Base-by-base conservation (phyloP, 2,329 filamentous ascomycete genomes). In the Trichophyton mentagrophytes region DNA sequence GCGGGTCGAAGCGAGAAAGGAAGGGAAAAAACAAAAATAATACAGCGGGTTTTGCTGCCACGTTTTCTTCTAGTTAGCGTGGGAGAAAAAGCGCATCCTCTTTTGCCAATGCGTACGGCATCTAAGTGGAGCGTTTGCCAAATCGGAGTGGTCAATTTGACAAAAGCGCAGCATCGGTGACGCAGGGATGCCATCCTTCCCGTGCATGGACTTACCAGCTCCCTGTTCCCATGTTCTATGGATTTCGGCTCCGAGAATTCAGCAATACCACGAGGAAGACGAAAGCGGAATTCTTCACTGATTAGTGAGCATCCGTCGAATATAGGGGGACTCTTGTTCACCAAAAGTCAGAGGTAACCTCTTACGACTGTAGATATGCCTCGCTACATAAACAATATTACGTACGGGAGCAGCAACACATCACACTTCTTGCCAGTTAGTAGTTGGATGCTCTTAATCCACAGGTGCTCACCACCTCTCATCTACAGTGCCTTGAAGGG, bases 191-290 rank as follows among this genome's bases (percentile, higher is more conserved):
- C 8, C 27, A 55, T 17, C 30, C 51, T 55, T 55, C 51, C 20
- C 51, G 15, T 55, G 51, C 51, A 53, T 33, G 9, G 11, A 15
- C 4, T 11, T 53, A 33, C 49, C 49, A 30, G 15, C 9, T 17
- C 51, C 51, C 51, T 55, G 51, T 27, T 55, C 25, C 51, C 51
- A 55, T 55, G 51, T 55, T 55, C 38, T 36, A 22, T 55, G 15
- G 33, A 7, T 15, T 36, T 27, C 27, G 51, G 51, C 13, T 36
- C 51, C 51, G n/a, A 17, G 27, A 22, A 33, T 55, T 55, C 13
- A 13, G 11, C 13, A 9, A n/a, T 55, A 55, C 51, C 51, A 55
- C 51, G 51, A 55, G 51, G 51, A 27, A 27, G 17, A 55, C 13
- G 27, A 36, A 55, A 17, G 15, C 27, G 17, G n/a, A 51, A 27